Base-by-base conservation (phyloP, 2,329 filamentous ascomycete species). In the Claviceps capensis region DNA sequence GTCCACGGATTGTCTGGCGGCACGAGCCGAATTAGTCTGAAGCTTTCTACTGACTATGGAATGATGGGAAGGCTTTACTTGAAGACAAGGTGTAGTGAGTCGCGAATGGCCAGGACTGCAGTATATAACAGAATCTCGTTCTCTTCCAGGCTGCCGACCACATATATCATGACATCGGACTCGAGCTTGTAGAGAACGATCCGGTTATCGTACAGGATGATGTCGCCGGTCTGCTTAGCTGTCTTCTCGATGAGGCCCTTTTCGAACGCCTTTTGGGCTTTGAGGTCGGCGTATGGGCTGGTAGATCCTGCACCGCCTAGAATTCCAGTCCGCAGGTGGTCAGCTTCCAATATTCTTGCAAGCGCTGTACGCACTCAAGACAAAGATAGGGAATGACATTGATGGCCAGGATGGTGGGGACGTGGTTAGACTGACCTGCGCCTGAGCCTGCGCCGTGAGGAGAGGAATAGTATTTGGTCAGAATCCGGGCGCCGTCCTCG, bases 171-270 rank as follows among this genome's bases (percentile, higher is more conserved):
- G 53, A 97, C 86, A 68, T 98, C 93, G 61, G 87, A 89, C 75
- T 98, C 93, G 73, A 86, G 86, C 81, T 98, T 98, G 77, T 96
- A 98, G 50, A 97, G 84, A 52, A 97, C 88, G 55, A 98, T 85
- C 62, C 88, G 82, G 72, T 94, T 94, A 72, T 98, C 93, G 72
- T 96, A 97, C 52, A 98, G 81, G 61, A 98, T 94, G 62, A 98
- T 93, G 72, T 97, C 93, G 61, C 86, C 88, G 14, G 82, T 90
- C 72, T 94, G 88, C 76, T 97, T 98, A 59, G 86, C 85, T 16
- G 93, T 97, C 78, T 98, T 97, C 63, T 95, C 85, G 54, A 96
- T 73, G 41, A 98, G 79, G 5, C 90, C 93, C 74, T 96, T 96
- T 71, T 98, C 93, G 64, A 98, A 98, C 2, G 86, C 79, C 69